Evolutionary conservation across 805 yeast genomes (phyloP).

Genomic region (Ogataea parapolymorpha): DNA sequence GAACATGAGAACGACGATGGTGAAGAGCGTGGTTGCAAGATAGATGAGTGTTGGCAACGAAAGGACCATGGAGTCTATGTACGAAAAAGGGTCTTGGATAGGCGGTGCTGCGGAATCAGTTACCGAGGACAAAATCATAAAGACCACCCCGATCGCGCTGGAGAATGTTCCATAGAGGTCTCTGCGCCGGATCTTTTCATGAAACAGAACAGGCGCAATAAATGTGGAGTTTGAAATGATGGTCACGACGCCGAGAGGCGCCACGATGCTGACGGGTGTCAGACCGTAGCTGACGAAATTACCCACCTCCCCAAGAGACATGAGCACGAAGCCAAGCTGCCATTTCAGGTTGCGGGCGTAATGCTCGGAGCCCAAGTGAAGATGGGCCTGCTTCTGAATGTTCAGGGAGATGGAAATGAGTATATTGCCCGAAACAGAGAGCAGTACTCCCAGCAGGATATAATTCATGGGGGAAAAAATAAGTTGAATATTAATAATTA

Average conservation of each 20-base stretch:
- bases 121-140: slow-evolving; percentile 38
- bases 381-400: slow-evolving; percentile 29
- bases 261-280: slow-evolving; percentile 45
- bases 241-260: slow-evolving; percentile 50
- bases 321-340: slow-evolving; percentile 41
- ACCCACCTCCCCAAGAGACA: slow-evolving; percentile 44
- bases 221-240: slow-evolving; percentile 42
- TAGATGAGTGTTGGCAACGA: slow-evolving; percentile 29
- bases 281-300: slow-evolving; percentile 48
- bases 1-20: slow-evolving; percentile 16
- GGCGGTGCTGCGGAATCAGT: slow-evolving; percentile 15
- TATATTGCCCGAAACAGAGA: slow-evolving; percentile 27
- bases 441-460: slow-evolving; percentile 20
- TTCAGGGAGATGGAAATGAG: slow-evolving; percentile 29
- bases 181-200: slow-evolving; percentile 33
- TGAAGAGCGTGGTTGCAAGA: slow-evolving; percentile 20
- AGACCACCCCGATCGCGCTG: slow-evolving; percentile 41
- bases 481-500: not conserved
- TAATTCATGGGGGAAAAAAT: slow-evolving; percentile 7
- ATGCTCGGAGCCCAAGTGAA: slow-evolving; percentile 12
- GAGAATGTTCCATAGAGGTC: slow-evolving; percentile 39
- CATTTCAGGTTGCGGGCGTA: slow-evolving; percentile 27
- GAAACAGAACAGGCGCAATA: slow-evolving; percentile 46
- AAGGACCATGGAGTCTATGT: slow-evolving; percentile 26
- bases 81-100: slow-evolving; percentile 26